Base-by-base conservation (phyloP, 177 flowering plant species). In the Vitis hybrid region DNA sequence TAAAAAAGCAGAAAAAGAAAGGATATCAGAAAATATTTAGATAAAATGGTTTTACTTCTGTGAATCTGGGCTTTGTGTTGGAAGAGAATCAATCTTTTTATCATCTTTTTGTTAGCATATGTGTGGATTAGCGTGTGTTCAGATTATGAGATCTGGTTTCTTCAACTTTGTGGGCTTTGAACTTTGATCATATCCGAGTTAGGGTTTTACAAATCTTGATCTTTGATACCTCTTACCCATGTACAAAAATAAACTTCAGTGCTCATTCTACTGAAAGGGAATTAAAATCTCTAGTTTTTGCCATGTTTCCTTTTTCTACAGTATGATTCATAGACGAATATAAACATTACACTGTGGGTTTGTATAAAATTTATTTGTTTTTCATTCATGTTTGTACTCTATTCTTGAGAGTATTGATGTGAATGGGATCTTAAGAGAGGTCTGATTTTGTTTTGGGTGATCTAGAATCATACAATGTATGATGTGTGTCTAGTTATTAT, bases 31-130 rank as follows among this genome's bases (percentile, higher is more conserved):
- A 35, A 69, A 64, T 60, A 67, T 68, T 76, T 63, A 61, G 67
- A 62, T 70, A 46, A 60, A 60, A 70, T 67, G 51, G 51, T 74
- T 68, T 73, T n/a, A 55, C 40, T 57, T 66, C 57, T 57, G 18
- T 18, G 60, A 70, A 35, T 35, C 40, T 35, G 40, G 40, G 40
- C 40, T 35, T 35, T 35, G 40, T 35, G 40, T 35, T 35, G 40
- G 40, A 56, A 56, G 58, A 56, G 58, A 56, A 56, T 56, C 58
- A 56, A n/a, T 56, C 18, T 56, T 56, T 56, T 56, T 56, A 8
- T 56, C 18, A 13, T 56, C 18, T 17, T 56, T 6, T 56, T 13
- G 58, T 56, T 56, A 56, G 58, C 15, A 56, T 56, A n/a, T 56
- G n/a, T 52, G 18, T 56, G 58, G 18, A 15, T 56, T 56, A 56